Evolutionary conservation across 768 basidiomycete genomes (phyloP).

Genomic region (Tylopilus vinaceipallidus): DNA sequence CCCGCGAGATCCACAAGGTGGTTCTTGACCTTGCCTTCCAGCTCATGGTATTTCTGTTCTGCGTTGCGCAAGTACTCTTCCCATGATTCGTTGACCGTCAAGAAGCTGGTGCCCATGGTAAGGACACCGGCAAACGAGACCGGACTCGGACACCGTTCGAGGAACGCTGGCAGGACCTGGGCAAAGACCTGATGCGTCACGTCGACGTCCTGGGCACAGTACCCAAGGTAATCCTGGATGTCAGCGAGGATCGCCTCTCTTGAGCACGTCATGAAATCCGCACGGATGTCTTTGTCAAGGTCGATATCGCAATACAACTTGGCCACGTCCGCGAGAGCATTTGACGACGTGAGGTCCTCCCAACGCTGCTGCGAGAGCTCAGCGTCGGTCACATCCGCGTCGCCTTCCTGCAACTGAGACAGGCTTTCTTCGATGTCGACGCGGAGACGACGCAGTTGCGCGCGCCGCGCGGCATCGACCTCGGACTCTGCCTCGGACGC

Average conservation of each 20-base stretch:
- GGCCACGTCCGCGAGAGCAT: conserved; percentile 90
- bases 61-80: conserved; percentile 76
- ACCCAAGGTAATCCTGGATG: conserved; percentile 72
- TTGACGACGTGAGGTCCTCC: conserved; percentile 92
- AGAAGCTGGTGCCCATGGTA: conserved; percentile 88
- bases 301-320: conserved; percentile 82
- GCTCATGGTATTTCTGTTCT: conserved; percentile 68
- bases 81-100: conserved; percentile 91
- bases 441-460: conserved; percentile 39
- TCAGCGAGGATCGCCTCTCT: conserved; percentile 63
- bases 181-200: conserved; percentile 82
- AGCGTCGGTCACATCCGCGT: conserved; percentile 40
- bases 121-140: conserved; percentile 90
- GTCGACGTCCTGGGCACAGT: conserved; percentile 83
- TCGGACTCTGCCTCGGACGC: conserved; percentile 38
- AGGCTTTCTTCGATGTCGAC: conserved; percentile 41
- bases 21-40: conserved; percentile 60
- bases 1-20: conserved; percentile 70
- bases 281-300: conserved; percentile 74
- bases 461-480: conserved; percentile 34
- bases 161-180: conserved; percentile 77
- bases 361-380: conserved; percentile 61
- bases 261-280: conserved; percentile 69
- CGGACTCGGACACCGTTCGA: conserved; percentile 83
- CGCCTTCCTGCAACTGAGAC: conserved; percentile 34